phyloP scores from a whole-genome alignment of 257 asterid genomes.

The Jaltomata sinuosa region DNA sequence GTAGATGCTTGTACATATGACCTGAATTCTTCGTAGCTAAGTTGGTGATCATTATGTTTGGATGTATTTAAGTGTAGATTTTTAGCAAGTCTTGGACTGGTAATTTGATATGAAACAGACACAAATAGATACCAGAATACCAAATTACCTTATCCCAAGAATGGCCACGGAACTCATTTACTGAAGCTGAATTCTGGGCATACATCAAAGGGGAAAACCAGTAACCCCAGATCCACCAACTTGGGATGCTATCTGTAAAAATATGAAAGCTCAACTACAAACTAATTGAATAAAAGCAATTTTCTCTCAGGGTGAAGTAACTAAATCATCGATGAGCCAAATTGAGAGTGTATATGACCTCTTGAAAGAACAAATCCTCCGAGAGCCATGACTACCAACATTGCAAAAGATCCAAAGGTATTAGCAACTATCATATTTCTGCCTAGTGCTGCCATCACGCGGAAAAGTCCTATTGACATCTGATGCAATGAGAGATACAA shows the following conservation, averaged over 20 bases:
- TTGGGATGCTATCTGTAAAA: constrained; percentile 57
- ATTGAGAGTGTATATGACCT: constrained; percentile 28
- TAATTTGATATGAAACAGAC: background rate
- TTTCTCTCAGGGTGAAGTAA: background rate
- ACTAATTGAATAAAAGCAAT: background rate
- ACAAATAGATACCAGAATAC: background rate
- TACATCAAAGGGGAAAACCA: constrained; percentile 94
- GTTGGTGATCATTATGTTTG: background rate
- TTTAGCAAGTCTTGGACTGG: background rate
- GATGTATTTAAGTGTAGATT: background rate
- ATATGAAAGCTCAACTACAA: constrained; percentile 8
- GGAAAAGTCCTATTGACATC: constrained; percentile 86
- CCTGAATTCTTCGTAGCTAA: background rate
- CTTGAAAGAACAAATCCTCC: constrained; percentile 87
- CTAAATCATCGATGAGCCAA: background rate
- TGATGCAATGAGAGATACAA: constrained; percentile 67
- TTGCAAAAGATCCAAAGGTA: constrained; percentile 80
- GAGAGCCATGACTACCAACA: constrained; percentile 73
- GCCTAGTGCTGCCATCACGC: constrained; percentile 79
- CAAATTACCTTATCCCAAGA: constrained; percentile 62
- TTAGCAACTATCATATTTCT: constrained; percentile 84
- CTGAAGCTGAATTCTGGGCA: constrained; percentile 82
- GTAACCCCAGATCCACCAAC: constrained; percentile 99
- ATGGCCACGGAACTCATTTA: constrained; percentile 76
- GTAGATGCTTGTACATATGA: background rate